Evolutionary conservation across 129 eudicot species (phyloP), one percentile per base, ranked within the genome.

Genomic region (Flaveria robusta): DNA sequence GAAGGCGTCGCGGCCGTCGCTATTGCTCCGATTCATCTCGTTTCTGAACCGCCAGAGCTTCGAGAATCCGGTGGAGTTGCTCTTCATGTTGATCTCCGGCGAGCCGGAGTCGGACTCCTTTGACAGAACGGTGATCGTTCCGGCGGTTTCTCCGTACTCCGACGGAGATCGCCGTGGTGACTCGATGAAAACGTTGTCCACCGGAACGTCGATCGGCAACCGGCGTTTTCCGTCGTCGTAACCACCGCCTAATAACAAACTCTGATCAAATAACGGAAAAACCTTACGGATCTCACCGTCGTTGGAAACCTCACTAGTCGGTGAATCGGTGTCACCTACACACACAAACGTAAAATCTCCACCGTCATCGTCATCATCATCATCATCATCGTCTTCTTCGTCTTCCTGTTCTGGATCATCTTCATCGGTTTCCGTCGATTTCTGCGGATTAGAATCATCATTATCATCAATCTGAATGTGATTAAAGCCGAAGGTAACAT

Each of bases 21-120:
- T 94, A 60, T 91, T 76, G 69, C 97, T 85, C 83, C 99, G 77
- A 37, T 71, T 68, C 67, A 87, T 55, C 22, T 81, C 60, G 7
- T 95, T 92, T 42, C 82, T 86, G 43, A 95, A 80, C 72, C 97
- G 83, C 97, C 97, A 89, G 12, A 87, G 86, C 87, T 87, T 95
- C 15, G 99, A 95, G 75, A 95, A 95, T 20, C 99, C 99, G 47
- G 99, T 95, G 22, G 99, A 95, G 80, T 87, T 91, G 67, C 97
- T 91, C 85, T 95, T 94, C 73, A 85, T 83, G 24, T 90, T 85
- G 12, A 70, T 74, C 71, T 91, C 97, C 72, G 84, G 77, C 52
- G 83, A n/a, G 5, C 69, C 75, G 60, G 43, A 15, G 0, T 42
- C 82, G n/a, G 89, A 14, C 50, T 31, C 81, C 54, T 74, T 79